These are phyloP conservation scores for Ananas comosus DNA, from an alignment of 176 grass and related monocot species.

Conservation along the genomic window DNA sequence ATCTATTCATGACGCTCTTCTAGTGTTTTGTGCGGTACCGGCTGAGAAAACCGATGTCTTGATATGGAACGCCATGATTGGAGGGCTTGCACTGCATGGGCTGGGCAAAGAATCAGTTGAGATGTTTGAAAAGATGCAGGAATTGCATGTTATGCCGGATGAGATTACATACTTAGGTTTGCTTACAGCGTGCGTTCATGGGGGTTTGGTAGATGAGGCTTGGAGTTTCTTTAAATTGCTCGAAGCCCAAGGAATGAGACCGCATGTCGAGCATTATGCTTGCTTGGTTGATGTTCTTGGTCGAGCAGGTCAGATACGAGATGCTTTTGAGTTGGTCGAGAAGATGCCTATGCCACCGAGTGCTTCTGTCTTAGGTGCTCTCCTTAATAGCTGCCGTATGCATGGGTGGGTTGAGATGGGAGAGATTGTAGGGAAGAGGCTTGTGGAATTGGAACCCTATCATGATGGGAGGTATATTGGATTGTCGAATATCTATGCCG, in stretches of 20 bases:
- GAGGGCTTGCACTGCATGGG: conserved; percentile 51
- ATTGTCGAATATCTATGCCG: conserved; percentile 56
- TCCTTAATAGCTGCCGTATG: conserved; percentile 38
- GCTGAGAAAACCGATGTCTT: conserved; percentile 36
- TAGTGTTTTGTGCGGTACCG: conserved; percentile 32
- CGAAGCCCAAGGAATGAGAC: conserved; percentile 35
- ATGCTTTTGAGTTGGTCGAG: conserved; percentile 39
- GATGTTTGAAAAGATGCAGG: conserved; percentile 43
- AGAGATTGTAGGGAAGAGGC: conserved; percentile 45
- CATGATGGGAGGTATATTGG: conserved; percentile 69
- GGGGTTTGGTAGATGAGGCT: conserved; percentile 53
- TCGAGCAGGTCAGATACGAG: conserved; percentile 43
- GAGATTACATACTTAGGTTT: conserved; percentile 57
- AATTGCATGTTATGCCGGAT: conserved; percentile 27
- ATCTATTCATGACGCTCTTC: conserved; percentile 35
- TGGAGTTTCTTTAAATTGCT: conserved; percentile 41
- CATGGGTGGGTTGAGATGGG: conserved; percentile 64
- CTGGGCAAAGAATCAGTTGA: conserved; percentile 32
- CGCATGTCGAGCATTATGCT: conserved; percentile 55
- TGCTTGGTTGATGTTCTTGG: conserved; percentile 65
- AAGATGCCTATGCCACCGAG: conserved; percentile 48
- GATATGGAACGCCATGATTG: conserved; percentile 58
- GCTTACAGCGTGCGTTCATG: conserved; percentile 48
- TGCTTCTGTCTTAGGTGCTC: conserved; percentile 53
- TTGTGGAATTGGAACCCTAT: conserved; percentile 50